These are phyloP conservation scores for Boletus edulis DNA, from an alignment of 768 basidiomycete species.

Conservation along the genomic window DNA sequence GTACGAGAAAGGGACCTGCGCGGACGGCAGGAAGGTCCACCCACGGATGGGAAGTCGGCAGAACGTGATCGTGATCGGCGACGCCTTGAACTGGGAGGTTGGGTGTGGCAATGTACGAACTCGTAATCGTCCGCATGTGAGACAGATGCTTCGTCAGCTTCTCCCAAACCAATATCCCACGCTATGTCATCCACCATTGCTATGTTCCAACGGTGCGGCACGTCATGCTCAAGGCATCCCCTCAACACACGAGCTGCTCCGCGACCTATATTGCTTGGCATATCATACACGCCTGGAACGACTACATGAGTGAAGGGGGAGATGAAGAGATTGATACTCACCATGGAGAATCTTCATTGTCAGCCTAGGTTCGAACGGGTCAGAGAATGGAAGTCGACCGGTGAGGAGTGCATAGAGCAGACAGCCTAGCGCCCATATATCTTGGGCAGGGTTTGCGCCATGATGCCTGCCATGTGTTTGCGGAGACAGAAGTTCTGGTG, in stretches of 20 bases:
- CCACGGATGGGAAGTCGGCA: constrained; percentile 13
- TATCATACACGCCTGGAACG: constrained; percentile 56
- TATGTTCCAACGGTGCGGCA: constrained; percentile 73
- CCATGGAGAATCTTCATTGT: constrained; percentile 91
- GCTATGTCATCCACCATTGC: constrained; percentile 75
- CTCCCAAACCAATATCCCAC: constrained; percentile 77
- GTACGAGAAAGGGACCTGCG: constrained; percentile 51
- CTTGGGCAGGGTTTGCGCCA: constrained; percentile 65
- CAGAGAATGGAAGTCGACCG: constrained; percentile 82
- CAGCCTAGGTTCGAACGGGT: constrained; percentile 87
- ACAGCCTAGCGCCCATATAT: constrained; percentile 95
- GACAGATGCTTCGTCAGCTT: constrained; percentile 36
- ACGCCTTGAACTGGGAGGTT: constrained; percentile 13
- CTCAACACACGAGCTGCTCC: constrained; percentile 66
- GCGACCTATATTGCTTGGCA: constrained; percentile 54
- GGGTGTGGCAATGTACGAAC: constrained; percentile 19
- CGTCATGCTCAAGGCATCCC: constrained; percentile 75
- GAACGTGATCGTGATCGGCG: constrained; percentile 31
- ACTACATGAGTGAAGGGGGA: constrained; percentile 5
- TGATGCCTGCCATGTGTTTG: constrained; percentile 38
- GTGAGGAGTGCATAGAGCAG: constrained; percentile 84
- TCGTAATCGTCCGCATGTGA: constrained; percentile 29
- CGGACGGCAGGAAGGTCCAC: constrained; percentile 27
- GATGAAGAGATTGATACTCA: constrained; percentile 33
- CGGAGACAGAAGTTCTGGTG: constrained; percentile 81